Percentiles rank a stretch among this genome's conserved stretches.
These are phyloP conservation scores for Solanum habrochaites DNA, from an alignment of 257 asterid species.

Conservation along the genomic window DNA sequence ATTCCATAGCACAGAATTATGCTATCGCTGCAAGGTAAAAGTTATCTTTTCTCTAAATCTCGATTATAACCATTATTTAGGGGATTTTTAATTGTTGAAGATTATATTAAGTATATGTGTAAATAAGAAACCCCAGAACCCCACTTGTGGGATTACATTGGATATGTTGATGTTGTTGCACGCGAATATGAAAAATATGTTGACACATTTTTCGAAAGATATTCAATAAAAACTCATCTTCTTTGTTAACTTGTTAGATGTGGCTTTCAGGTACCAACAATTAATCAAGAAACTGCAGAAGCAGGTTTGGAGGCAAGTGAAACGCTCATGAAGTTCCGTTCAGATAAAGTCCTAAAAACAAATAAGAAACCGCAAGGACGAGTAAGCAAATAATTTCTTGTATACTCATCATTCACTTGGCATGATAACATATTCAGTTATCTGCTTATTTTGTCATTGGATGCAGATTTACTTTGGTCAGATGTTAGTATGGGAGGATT, in stretches of 20 bases:
- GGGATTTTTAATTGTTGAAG: not conserved
- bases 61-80: not conserved
- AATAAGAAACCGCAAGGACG: constrained; percentile 28
- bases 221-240: not conserved
- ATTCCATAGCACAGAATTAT: constrained; percentile 36
- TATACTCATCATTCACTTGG: not conserved
- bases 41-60: not conserved
- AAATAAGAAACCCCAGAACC: not conserved
- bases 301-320: constrained; percentile 30
- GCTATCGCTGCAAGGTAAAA: constrained; percentile 49
- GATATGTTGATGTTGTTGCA: not conserved
- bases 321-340: constrained; percentile 37
- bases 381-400: not conserved
- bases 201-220: not conserved
- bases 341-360: constrained; percentile 28
- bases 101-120: not conserved
- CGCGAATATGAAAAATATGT: not conserved
- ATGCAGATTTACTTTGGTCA: constrained; percentile 57
- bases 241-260: not conserved
- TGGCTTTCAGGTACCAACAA: constrained; percentile 36
- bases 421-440: not conserved
- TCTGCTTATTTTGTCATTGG: not conserved
- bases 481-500: constrained; percentile 31
- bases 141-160: not conserved
- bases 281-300: constrained; percentile 46